phyloP scores from a whole-genome alignment of 371 early-diverging fungal genomes.

The Caulochytrium protostelioides region DNA sequence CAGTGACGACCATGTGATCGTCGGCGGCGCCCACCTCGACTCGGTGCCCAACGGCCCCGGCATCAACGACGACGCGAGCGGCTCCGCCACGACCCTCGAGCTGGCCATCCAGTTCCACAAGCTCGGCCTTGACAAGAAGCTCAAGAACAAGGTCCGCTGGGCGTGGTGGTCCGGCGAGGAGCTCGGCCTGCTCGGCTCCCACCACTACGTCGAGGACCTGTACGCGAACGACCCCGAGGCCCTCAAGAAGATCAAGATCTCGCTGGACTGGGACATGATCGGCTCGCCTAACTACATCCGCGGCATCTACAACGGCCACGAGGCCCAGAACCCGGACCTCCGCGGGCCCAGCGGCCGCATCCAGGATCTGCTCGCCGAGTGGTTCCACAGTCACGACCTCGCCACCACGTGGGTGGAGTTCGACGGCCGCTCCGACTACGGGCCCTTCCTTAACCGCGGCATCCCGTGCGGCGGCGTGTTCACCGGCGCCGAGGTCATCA shows the following conservation, averaged over 20 bases:
- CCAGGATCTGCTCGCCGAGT: slow-evolving; percentile 32
- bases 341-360: slow-evolving; percentile 15
- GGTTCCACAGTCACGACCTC: slow-evolving; percentile 18
- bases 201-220: slow-evolving; percentile 31
- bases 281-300: slow-evolving; percentile 51
- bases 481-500: slow-evolving; percentile 40
- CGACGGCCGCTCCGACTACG: slow-evolving; percentile 25
- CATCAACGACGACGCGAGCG: slow-evolving; percentile 22
- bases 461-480: slow-evolving; percentile 39
- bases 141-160: slow-evolving; percentile 12
- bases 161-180: slow-evolving; percentile 66
- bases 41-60: slow-evolving; percentile 15
- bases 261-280: slow-evolving; percentile 58
- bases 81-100: slow-evolving; percentile 39
- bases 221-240: slow-evolving; percentile 5
- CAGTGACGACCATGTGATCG: slow-evolving; percentile 4
- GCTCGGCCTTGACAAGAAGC: slow-evolving; percentile 4
- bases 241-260: slow-evolving; percentile 26
- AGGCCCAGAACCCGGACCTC: slow-evolving; percentile 7
- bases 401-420: slow-evolving; percentile 18
- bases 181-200: slow-evolving; percentile 49
- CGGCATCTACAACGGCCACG: slow-evolving; percentile 24
- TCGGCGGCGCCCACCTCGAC: slow-evolving; percentile 12
- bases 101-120: slow-evolving; percentile 24
- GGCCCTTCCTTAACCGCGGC: slow-evolving; percentile 22